Percentiles rank a stretch among this genome's conserved stretches.
phyloP scores from a whole-genome alignment of 306 rosid species.

The Astragalus membranaceus region DNA sequence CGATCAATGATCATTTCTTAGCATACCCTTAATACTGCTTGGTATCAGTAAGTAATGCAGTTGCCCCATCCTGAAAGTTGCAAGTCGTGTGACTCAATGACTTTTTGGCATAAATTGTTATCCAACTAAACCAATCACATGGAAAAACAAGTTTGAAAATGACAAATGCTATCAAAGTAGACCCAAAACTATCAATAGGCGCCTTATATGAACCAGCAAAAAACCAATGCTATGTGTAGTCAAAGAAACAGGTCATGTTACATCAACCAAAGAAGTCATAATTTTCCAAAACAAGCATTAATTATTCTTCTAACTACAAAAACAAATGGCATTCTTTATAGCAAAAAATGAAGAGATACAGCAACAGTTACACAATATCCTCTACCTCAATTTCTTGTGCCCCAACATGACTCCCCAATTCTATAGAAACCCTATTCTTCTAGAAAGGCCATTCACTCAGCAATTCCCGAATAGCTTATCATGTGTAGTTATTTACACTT shows the following conservation, averaged over 20 bases:
- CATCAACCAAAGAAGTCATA: not conserved
- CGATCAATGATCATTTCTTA: not conserved
- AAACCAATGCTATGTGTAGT: not conserved
- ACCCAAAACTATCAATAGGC: slow-evolving; percentile 12
- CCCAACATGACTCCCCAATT: slow-evolving; percentile 13
- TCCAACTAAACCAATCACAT: slow-evolving; percentile 13
- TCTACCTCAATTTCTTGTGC: slow-evolving; percentile 12
- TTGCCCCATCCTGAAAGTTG: not conserved
- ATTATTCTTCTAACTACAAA: not conserved
- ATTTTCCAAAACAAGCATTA: not conserved
- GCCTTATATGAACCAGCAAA: not conserved
- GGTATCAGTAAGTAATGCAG: not conserved
- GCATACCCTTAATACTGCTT: not conserved
- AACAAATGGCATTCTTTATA: not conserved
- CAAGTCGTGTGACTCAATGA: not conserved
- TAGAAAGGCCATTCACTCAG: slow-evolving; percentile 1
- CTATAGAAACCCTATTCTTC: slow-evolving; percentile 14
- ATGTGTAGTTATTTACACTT: slow-evolving; percentile 38
- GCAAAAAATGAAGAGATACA: not conserved
- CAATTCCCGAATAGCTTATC: slow-evolving; percentile 17
- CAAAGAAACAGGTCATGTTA: slow-evolving; percentile 20
- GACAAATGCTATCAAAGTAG: slow-evolving; percentile 8
- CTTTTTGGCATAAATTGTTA: not conserved
- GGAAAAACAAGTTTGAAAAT: slow-evolving; percentile 17
- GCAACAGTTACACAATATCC: not conserved